These are phyloP conservation scores for Aureobasidium pullulans DNA, from an alignment of 2,329 filamentous ascomycete species.

Conservation along the genomic window DNA sequence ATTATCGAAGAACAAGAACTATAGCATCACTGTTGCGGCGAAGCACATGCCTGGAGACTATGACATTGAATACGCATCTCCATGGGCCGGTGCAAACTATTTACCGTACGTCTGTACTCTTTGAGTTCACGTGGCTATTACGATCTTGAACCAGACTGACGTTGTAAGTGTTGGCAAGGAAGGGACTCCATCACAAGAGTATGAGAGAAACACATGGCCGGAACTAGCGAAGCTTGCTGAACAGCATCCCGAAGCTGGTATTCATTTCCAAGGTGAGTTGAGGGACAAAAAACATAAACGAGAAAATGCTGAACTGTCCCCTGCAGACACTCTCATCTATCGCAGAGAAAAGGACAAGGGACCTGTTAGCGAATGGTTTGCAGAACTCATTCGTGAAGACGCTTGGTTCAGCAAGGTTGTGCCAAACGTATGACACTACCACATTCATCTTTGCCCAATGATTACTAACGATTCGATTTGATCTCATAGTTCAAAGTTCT, in stretches of 20 bases:
- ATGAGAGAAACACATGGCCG: conserved; percentile 39
- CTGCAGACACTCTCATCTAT: conserved; percentile 44
- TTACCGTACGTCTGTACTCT: conserved; percentile 39
- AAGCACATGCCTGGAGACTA: conserved; percentile 95
- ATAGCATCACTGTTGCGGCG: conserved; percentile 63
- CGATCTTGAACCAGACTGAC: conserved; percentile 2
- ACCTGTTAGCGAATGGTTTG: conserved; percentile 52
- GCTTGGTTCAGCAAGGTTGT: conserved; percentile 70
- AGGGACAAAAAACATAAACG: not conserved
- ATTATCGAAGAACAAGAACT: conserved; percentile 48
- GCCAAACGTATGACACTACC: conserved; percentile 49
- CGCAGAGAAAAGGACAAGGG: conserved; percentile 56
- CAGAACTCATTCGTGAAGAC: conserved; percentile 55
- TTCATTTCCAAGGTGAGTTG: conserved; percentile 59
- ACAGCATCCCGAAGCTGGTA: conserved; percentile 66
- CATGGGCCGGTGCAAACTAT: conserved; percentile 80
- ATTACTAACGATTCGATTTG: not conserved
- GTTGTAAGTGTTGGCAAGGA: conserved; percentile 31
- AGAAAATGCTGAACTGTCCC: not conserved
- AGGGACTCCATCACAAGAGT: conserved; percentile 32
- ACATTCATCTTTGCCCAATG: not conserved
- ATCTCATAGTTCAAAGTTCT: conserved; percentile 27
- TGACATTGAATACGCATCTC: conserved; percentile 82
- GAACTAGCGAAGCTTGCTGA: conserved; percentile 39
- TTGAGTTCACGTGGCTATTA: not conserved